Base-by-base conservation (phyloP, 2,329 filamentous ascomycete genomes). In the Botrytis aclada region DNA sequence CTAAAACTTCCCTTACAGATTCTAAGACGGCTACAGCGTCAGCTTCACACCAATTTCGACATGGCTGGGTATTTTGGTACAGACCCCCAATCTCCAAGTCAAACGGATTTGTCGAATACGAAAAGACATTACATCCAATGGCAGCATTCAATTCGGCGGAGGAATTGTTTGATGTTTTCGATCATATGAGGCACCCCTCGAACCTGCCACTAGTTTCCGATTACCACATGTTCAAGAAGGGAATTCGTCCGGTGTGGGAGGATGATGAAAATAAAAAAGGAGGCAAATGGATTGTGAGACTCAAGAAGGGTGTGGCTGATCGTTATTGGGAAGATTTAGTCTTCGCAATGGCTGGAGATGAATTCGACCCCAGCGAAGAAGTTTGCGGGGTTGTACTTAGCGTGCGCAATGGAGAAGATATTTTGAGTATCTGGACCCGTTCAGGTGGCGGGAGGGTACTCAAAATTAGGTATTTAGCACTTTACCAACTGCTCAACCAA, bases 211-310 rank as follows among this genome's bases (percentile, higher is more conserved):
- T 95, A 7, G 95, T 98, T 43, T 98, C 95, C 37, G 96, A 99
- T 83, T 99, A 98, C 81, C 96, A 99, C 82, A 91, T 99, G 74
- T 99, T 99, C 86, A 97, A 96, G 83, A 94, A 96, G 81, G 95
- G 95, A 71, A 95, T 99, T 75, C 90, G 96, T 74, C 96, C 96
- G 34, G 96, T 99, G 78, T 99, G 96, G 96, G 96, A 99, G 83
- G 96, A 99, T 78, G 94, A 97, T 64, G 94, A 97, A 81, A 99
- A 99, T 84, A 96, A 94, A 83, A 92, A 91, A 77, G 96, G 96
- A 71, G 96, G 96, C 69, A 99, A 99, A 84, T 99, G 95, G 95
- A 95, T 98, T 77, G 91, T 99, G 81, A 89, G 95, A 77, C 85
- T 99, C 81, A 98, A 97, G 88, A 99, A 99, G 86, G 96, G 96